Conservation (phyloP, 148 eudicot genomes). For the Cornus kousa region DNA sequence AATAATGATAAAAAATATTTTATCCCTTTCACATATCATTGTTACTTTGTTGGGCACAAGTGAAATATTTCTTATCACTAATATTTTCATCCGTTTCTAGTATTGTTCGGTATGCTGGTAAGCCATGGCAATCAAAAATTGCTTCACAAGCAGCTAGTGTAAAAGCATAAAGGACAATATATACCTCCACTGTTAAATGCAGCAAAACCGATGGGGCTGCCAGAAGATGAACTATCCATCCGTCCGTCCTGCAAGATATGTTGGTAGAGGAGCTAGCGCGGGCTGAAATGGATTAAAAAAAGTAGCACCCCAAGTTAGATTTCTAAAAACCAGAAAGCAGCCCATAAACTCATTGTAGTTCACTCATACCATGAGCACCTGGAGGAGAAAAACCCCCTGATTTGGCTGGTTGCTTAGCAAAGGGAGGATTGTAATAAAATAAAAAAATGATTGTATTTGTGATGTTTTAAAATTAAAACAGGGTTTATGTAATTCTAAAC, state of each 20-base stretch:
- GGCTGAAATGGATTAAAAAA: slow-evolving; percentile 65
- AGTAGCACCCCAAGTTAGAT: slow-evolving; percentile 15
- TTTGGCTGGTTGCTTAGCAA: slow-evolving; percentile 19
- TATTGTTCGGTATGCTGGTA: slow-evolving; percentile 2
- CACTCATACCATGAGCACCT: slow-evolving; percentile 82
- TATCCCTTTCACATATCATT: neutral
- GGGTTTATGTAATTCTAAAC: too few species aligned
- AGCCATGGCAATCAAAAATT: neutral
- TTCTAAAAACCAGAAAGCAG: slow-evolving; percentile 3
- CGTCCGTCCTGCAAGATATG: too few species aligned
- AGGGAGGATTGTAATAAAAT: too few species aligned
- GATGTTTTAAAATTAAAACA: too few species aligned
- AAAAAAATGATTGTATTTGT: too few species aligned
- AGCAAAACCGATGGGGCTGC: slow-evolving; percentile 38
- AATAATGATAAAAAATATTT: too few species aligned
- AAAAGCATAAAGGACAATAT: neutral
- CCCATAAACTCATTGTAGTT: neutral
- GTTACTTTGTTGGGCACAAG: neutral
- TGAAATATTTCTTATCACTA: neutral
- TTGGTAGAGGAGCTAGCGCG: slow-evolving; percentile 36
- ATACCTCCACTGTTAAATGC: slow-evolving; percentile 54
- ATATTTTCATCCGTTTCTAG: too few species aligned
- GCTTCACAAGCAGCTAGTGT: neutral
- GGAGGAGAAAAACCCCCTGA: slow-evolving; percentile 76
- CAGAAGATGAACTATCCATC: slow-evolving; percentile 4